Percentiles rank a stretch among this genome's conserved stretches.
Evolutionary conservation across 1,139 yeast species (phyloP).

Genomic region (Scheffersomyces insectosa): DNA sequence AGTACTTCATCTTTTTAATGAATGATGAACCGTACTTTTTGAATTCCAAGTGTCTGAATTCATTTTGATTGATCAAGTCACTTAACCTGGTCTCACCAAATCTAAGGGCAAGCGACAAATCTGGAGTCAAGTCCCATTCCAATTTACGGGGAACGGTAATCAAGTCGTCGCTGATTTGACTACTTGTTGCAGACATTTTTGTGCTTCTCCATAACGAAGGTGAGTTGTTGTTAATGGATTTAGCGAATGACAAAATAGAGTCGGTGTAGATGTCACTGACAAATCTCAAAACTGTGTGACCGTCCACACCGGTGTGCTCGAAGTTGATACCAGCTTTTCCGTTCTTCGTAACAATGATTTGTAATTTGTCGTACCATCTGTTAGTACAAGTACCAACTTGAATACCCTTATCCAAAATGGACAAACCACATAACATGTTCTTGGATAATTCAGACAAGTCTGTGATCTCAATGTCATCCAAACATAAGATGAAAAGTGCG

Average conservation of each 20-base stretch:
- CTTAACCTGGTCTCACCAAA: constrained; percentile 90
- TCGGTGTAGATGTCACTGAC: constrained; percentile 92
- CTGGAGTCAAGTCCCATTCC: constrained; percentile 84
- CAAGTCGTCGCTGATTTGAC: constrained; percentile 29
- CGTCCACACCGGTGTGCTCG: constrained; percentile 95
- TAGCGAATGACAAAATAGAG: constrained; percentile 83
- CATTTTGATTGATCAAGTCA: constrained; percentile 87
- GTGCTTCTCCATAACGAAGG: constrained; percentile 73
- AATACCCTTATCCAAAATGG: constrained; percentile 77
- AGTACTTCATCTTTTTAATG: constrained; percentile 81
- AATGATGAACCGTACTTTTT: constrained; percentile 72
- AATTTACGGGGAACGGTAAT: constrained; percentile 79
- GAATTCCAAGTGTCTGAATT: constrained; percentile 79
- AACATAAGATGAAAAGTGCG: constrained; percentile 77
- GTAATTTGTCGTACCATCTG: constrained; percentile 93
- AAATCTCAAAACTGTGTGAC: constrained; percentile 86
- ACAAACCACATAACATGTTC: constrained; percentile 84
- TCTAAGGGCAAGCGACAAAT: constrained; percentile 74
- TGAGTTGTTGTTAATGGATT: constrained; percentile 75
- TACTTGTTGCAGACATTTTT: constrained; percentile 19
- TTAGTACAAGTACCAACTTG: constrained; percentile 94
- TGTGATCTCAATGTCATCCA: constrained; percentile 73
- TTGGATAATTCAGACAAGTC: constrained; percentile 70
- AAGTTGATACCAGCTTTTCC: constrained; percentile 93
- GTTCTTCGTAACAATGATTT: constrained; percentile 83